Conservation (phyloP, 331 rosid genomes). For the Malus hybrid region DNA sequence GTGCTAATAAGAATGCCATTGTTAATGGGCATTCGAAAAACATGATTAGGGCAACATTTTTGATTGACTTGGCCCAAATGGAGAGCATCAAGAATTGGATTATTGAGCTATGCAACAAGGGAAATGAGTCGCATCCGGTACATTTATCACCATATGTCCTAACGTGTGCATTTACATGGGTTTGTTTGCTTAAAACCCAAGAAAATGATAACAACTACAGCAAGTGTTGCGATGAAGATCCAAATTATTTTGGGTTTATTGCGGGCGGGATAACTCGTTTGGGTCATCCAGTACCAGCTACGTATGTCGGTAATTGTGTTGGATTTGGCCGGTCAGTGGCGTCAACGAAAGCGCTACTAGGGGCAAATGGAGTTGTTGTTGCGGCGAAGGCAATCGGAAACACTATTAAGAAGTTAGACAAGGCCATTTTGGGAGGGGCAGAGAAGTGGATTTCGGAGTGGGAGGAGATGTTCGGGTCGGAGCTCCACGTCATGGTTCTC, state of each 20-base stretch:
- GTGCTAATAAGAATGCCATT: background rate
- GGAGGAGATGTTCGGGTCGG: no score
- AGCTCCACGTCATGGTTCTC: no score
- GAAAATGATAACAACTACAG: background rate
- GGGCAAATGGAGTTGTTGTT: slow-evolving; percentile 26
- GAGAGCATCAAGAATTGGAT: slow-evolving; percentile 22
- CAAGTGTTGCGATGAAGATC: slow-evolving; percentile 1
- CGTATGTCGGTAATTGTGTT: slow-evolving; percentile 35
- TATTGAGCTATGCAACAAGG: slow-evolving; percentile 8
- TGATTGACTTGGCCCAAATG: slow-evolving; percentile 19
- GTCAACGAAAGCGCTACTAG: slow-evolving; percentile 12
- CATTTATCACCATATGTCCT: slow-evolving; percentile 38
- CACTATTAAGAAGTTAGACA: no score
- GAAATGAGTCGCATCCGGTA: slow-evolving; percentile 12
- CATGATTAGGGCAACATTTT: slow-evolving; percentile 25
- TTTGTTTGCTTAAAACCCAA: slow-evolving; percentile 31
- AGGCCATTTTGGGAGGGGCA: no score
- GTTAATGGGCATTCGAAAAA: no score
- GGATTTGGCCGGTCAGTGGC: slow-evolving; percentile 31
- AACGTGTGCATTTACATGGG: slow-evolving; percentile 39
- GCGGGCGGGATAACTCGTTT: slow-evolving; percentile 43
- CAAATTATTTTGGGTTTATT: slow-evolving; percentile 32
- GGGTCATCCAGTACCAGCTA: slow-evolving; percentile 3
- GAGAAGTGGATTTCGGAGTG: no score
- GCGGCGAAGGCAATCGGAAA: no score